These are phyloP conservation scores for Combretum micranthum DNA, from an alignment of 345 rosid species.

Conservation along the genomic window DNA sequence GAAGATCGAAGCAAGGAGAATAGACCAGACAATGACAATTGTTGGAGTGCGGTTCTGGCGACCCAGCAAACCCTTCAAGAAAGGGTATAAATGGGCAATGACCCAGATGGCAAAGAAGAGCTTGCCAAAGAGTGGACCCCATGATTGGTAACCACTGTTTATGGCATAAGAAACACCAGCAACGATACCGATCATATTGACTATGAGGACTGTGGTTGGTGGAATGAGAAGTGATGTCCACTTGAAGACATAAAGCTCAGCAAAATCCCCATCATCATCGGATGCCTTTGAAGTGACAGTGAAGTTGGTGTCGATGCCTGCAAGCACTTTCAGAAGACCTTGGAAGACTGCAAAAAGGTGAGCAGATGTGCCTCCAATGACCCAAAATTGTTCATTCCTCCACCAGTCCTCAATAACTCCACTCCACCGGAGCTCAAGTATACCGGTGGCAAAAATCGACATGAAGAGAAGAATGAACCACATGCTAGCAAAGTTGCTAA, in stretches of 20 bases:
- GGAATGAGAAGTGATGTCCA: conserved; percentile 99
- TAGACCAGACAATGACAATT: conserved; percentile 96
- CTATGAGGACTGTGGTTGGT: conserved; percentile 83
- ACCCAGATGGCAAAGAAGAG: conserved; percentile 98
- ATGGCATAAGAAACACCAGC: conserved; percentile 96
- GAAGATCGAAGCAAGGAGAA: conserved; percentile 96
- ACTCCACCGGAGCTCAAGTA: conserved; percentile 94
- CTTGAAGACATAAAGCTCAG: conserved; percentile 93
- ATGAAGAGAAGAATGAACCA: conserved; percentile 94
- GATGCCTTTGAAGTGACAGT: conserved; percentile 96
- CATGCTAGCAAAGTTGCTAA: conserved; percentile 97
- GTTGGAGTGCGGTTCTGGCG: conserved; percentile 97
- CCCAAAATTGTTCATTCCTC: conserved; percentile 99
- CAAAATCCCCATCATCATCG: conserved; percentile 89
- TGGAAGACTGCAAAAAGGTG: conserved; percentile 99
- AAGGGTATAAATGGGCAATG: conserved; percentile 92
- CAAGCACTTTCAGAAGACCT: conserved; percentile 92
- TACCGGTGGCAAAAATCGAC: conserved; percentile 82
- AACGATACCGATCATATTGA: conserved; percentile 92
- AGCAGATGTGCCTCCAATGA: conserved; percentile 97
- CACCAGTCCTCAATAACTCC: conserved; percentile 99
- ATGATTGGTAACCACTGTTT: conserved; percentile 97
- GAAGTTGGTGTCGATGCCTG: conserved; percentile 95
- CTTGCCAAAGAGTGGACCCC: conserved; percentile 98
- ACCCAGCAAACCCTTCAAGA: conserved; percentile 95